Evolutionary conservation across 208 protist genomes (phyloP), one percentile per base, ranked within the genome.

Genomic region (Trypanosoma conorhini): DNA sequence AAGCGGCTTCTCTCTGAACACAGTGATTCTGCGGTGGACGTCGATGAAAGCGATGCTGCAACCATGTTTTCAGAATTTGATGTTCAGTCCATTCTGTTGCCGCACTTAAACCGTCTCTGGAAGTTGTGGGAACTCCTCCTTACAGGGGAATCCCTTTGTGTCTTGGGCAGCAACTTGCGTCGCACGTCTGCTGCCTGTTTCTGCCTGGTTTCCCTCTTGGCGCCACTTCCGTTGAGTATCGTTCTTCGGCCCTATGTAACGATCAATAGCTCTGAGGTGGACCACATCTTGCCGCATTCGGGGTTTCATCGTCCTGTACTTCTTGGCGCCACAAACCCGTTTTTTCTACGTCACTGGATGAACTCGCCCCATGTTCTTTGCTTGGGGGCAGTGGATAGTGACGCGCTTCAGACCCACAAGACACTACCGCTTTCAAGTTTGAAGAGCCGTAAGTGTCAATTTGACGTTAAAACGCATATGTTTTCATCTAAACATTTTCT

Each of bases 101-200:
- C 72, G 56, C 76, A 81, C 56, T 30, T 76, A 24, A 59, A 61
- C 33, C 42, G 58, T 31, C 42, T 81, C n/a, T 81, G 70, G 70
- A 81, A 81, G 58, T 28, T 81, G 22, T 81, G 76, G 76, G 76
- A 81, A 56, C 70, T 81, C 52, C 31, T 76, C 26, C 44, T 78
- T 42, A 73, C 65, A 62, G 76, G 76, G 8, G 71, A 68, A 38
- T 30, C 76, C 21, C 33, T 78, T 13, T 64, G 58, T 50, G 56
- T 78, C 22, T 3, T 77, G 0, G 62, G 62, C 19, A 44, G 33
- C n/a, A 56, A 15, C 48, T 52, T 68, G 13, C 15, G 22, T 30
- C 55, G 57, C 55, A 64, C 66, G 0, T 54, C 62, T 12, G 40
- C 62, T 24, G 55, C 38, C 31, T 62, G 61, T 46, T 54, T 68